Conservation (phyloP, 73 alveolate species). For the Tetrahymena thermophila region DNA sequence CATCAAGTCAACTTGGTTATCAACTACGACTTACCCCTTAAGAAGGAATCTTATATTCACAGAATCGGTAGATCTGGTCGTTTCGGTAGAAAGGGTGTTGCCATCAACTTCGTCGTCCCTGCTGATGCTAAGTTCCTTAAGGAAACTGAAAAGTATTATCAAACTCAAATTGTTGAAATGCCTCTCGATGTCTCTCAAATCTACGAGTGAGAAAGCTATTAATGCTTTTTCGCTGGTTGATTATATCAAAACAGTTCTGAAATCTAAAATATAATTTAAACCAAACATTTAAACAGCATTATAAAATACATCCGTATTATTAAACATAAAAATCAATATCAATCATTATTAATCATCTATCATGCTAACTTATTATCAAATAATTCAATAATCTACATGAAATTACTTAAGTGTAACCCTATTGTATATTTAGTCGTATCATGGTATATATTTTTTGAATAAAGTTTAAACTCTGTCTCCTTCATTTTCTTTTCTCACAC, state of each 20-base stretch:
- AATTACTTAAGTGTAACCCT: background rate
- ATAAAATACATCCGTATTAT: background rate
- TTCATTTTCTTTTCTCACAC: background rate
- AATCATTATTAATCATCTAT: background rate
- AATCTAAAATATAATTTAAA: background rate
- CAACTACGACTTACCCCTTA: slow-evolving; percentile 85
- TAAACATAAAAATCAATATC: background rate
- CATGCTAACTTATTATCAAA: background rate
- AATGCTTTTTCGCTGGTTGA: slow-evolving; percentile 4
- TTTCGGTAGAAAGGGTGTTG: slow-evolving; percentile 56
- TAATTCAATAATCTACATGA: background rate
- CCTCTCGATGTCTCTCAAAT: slow-evolving; percentile 57
- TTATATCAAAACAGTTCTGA: background rate
- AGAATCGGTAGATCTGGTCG: slow-evolving; percentile 60
- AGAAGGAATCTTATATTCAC: slow-evolving; percentile 81
- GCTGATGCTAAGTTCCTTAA: slow-evolving; percentile 56
- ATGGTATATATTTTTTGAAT: background rate
- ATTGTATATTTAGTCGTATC: background rate
- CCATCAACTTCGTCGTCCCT: slow-evolving; percentile 48
- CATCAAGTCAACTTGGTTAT: slow-evolving; percentile 89
- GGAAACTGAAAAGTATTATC: slow-evolving; percentile 59
- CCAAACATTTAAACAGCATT: background rate
- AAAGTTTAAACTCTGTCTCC: background rate
- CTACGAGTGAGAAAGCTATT: slow-evolving; percentile 1
- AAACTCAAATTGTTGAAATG: slow-evolving; percentile 59